Evolutionary conservation across 768 basidiomycete species (phyloP).

Genomic region (Crepidotus variabilis): DNA sequence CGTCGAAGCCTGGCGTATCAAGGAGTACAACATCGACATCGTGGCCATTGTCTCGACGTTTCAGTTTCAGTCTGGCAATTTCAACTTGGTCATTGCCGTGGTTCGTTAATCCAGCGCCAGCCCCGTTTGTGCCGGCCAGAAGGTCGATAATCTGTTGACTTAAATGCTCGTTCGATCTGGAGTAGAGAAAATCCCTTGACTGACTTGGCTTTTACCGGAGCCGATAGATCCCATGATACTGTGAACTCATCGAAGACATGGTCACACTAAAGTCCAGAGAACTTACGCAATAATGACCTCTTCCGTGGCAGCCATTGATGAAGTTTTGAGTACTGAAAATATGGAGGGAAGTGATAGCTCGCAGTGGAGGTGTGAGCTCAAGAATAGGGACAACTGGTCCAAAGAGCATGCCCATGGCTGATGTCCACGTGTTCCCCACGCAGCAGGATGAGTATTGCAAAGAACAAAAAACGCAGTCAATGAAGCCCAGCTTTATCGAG

Average conservation of each 20-base stretch:
- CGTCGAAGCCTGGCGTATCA: neutral
- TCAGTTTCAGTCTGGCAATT: neutral
- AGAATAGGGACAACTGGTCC: too few relatives aligned
- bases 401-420: too few relatives aligned
- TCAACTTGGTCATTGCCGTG: neutral
- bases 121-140: neutral
- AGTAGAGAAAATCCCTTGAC: neutral
- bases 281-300: neutral
- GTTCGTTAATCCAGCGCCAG: neutral
- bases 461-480: too few relatives aligned
- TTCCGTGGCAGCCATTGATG: neutral
- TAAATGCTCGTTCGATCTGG: neutral
- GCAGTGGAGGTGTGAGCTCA: too few relatives aligned
- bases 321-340: too few relatives aligned
- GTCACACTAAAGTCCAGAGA: neutral
- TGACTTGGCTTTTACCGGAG: neutral
- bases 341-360: too few relatives aligned
- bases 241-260: neutral
- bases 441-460: too few relatives aligned
- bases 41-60: neutral
- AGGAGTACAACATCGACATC: neutral
- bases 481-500: too few relatives aligned
- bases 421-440: too few relatives aligned
- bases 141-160: neutral
- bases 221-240: neutral